Conservation (phyloP, 2,329 filamentous ascomycete species). For the Pseudogymnoascus pannorum region DNA sequence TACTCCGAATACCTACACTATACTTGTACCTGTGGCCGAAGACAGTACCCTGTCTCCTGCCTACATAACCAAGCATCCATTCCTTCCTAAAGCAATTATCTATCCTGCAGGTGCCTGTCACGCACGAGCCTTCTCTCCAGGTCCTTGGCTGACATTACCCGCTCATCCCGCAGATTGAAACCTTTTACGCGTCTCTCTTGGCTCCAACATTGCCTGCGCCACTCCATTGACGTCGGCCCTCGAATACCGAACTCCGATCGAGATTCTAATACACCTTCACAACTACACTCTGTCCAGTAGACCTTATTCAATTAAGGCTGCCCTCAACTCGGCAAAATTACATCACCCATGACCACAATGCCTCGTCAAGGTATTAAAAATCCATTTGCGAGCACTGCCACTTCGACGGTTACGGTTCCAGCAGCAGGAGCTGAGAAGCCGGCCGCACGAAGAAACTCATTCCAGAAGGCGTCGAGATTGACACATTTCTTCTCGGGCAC, state of each 20-base stretch:
- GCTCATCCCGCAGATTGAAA: neutral
- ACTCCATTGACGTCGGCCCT: neutral
- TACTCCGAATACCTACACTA: neutral
- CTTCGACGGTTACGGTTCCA: conserved; percentile 21
- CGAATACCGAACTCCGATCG: neutral
- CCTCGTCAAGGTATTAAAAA: conserved; percentile 31
- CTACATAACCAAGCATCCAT: neutral
- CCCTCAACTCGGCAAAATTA: neutral
- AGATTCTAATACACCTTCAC: neutral
- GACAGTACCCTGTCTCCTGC: neutral
- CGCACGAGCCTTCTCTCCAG: neutral
- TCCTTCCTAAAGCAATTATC: neutral
- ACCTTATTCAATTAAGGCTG: neutral
- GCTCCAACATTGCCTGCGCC: neutral
- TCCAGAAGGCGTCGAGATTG: conserved; percentile 67
- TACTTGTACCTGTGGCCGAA: neutral
- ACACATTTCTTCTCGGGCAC: conserved; percentile 76
- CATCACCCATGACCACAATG: conserved; percentile 18
- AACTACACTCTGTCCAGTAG: neutral
- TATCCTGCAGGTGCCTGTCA: neutral
- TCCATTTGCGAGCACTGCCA: conserved; percentile 27
- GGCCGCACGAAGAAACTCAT: conserved; percentile 46
- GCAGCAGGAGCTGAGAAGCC: conserved; percentile 24
- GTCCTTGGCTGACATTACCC: neutral
- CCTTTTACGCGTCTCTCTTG: neutral